phyloP scores from a whole-genome alignment of 2,329 filamentous ascomycete species.

The Aspergillus novofumigatus region DNA sequence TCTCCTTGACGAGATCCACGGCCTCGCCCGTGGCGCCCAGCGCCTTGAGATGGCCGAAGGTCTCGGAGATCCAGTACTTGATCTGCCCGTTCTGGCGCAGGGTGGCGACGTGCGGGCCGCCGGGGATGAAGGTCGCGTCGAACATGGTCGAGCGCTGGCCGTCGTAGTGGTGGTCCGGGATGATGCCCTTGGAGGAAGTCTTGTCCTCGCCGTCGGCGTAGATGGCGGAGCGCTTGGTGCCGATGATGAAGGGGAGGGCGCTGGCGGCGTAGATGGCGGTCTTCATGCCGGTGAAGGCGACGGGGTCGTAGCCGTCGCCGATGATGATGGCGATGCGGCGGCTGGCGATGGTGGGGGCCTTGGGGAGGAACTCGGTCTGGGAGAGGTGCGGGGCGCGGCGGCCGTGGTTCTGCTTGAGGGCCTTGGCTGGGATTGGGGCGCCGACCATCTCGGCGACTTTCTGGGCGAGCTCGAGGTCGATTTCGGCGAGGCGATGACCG shows the following conservation, averaged over 20 bases:
- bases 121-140: conserved; percentile 73
- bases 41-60: conserved; percentile 50
- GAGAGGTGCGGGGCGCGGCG: conserved; percentile 59
- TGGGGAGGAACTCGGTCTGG: conserved; percentile 63
- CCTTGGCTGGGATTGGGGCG: conserved; percentile 55
- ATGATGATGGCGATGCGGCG: conserved; percentile 72
- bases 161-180: conserved; percentile 74
- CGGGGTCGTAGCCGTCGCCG: conserved; percentile 69
- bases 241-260: conserved; percentile 71
- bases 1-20: conserved; percentile 57
- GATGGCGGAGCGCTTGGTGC: conserved; percentile 61
- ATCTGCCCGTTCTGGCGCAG: conserved; percentile 68
- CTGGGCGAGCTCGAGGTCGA: conserved; percentile 66
- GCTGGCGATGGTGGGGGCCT: conserved; percentile 62
- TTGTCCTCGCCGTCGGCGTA: conserved; percentile 58
- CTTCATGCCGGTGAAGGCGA: conserved; percentile 63
- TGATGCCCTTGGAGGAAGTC: conserved; percentile 29
- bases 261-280: conserved; percentile 57
- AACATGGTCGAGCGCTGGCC: conserved; percentile 75
- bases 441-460: conserved; percentile 68
- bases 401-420: conserved; percentile 60
- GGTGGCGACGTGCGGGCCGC: conserved; percentile 59
- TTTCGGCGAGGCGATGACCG: conserved; percentile 60
- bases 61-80: conserved; percentile 72
- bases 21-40: conserved; percentile 70